phyloP scores from a whole-genome alignment of 78 protist species.

The Guillardia theta region DNA sequence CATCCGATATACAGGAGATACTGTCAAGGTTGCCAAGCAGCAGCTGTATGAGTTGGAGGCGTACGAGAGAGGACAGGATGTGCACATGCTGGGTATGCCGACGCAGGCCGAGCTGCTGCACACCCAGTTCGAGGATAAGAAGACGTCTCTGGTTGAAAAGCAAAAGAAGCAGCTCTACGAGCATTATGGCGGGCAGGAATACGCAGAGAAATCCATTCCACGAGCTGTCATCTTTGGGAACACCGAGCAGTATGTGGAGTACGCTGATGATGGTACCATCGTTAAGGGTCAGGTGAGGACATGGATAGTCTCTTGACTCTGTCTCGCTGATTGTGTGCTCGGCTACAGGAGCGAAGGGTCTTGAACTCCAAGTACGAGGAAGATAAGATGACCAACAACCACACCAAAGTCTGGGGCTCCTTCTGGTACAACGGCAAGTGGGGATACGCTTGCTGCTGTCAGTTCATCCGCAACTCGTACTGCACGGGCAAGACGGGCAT shows the following conservation, averaged over 20 bases:
- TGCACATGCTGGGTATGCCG: conserved; percentile 90
- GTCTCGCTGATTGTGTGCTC: no score
- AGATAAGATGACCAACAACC: neutral
- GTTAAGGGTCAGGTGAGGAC: neutral
- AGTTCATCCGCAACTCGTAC: neutral
- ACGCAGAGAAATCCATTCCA: neutral
- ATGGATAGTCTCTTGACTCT: no score
- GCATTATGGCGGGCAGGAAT: neutral
- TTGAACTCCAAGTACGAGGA: neutral
- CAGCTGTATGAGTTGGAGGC: conserved; percentile 46
- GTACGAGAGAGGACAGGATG: conserved; percentile 70
- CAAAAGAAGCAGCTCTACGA: neutral
- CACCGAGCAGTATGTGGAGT: neutral
- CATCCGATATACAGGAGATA: conserved; percentile 14
- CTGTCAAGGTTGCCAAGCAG: neutral
- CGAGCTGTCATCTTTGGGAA: neutral
- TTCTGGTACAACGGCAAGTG: neutral
- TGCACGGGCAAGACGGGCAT: neutral
- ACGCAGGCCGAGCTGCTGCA: conserved; percentile 82
- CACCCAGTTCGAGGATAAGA: no score
- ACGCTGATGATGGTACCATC: neutral
- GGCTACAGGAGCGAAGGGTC: no score
- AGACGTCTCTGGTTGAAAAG: neutral
- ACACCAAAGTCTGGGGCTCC: neutral
- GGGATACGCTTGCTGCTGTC: neutral